phyloP scores from a whole-genome alignment of 2,329 filamentous ascomycete species.

The Neonectria ditissima region DNA sequence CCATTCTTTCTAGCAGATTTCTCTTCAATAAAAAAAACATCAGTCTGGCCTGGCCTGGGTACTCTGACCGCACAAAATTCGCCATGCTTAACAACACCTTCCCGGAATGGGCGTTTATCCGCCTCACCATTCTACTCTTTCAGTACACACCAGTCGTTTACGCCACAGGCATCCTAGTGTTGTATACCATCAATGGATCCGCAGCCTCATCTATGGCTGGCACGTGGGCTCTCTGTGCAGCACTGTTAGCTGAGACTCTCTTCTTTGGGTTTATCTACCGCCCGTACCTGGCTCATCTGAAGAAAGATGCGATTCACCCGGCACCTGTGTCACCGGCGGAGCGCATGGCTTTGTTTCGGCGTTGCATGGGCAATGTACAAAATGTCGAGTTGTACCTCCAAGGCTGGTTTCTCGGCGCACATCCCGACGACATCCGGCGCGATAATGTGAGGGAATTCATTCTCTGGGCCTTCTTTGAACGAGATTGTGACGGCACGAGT shows the following conservation, averaged over 20 bases:
- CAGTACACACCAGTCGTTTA: conserved; percentile 59
- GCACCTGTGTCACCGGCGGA: conserved; percentile 57
- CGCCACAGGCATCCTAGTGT: conserved; percentile 45
- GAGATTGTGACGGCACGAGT: conserved; percentile 44
- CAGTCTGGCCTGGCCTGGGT: conserved; percentile 13
- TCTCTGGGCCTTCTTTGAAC: conserved; percentile 75
- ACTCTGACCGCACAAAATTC: background rate
- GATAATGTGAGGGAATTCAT: conserved; percentile 78
- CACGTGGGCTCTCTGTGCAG: conserved; percentile 41
- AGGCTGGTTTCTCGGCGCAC: conserved; percentile 75
- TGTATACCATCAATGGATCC: conserved; percentile 37
- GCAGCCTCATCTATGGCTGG: conserved; percentile 25
- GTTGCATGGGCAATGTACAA: conserved; percentile 66
- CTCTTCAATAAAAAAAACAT: background rate
- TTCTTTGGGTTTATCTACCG: conserved; percentile 58
- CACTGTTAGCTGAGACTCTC: conserved; percentile 54
- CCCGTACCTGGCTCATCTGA: conserved; percentile 56
- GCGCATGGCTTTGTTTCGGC: conserved; percentile 67
- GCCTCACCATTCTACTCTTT: conserved; percentile 56
- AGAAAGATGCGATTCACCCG: conserved; percentile 55
- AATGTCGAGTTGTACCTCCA: conserved; percentile 68
- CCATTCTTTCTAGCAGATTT: background rate
- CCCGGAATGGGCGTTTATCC: conserved; percentile 59
- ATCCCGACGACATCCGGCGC: conserved; percentile 66
- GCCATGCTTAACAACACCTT: conserved; percentile 54